Conservation (phyloP, 345 rosid species). For the Eucalyptus globulus region DNA sequence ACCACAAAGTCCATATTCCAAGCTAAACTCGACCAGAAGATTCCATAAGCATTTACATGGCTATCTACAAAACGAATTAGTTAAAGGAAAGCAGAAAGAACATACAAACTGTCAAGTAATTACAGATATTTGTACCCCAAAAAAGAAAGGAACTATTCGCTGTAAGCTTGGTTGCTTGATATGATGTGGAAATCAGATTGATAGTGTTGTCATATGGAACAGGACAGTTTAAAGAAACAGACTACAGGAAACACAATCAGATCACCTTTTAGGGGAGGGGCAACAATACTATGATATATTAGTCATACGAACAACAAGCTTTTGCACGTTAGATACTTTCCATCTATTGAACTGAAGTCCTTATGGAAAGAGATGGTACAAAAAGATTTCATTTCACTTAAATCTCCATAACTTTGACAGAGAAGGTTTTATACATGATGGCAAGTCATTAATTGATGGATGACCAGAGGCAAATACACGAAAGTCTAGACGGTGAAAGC, state of each 20-base stretch:
- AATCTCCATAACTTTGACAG: neutral
- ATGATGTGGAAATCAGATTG: neutral
- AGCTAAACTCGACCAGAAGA: neutral
- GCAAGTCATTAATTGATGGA: neutral
- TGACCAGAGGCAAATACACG: neutral
- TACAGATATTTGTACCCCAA: neutral
- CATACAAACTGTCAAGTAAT: neutral
- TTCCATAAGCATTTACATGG: neutral
- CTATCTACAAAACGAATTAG: neutral
- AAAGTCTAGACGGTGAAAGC: neutral
- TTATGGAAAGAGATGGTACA: neutral
- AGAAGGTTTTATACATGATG: neutral
- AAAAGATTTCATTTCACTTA: neutral
- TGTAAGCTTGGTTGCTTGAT: neutral
- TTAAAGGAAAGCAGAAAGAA: neutral
- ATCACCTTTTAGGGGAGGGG: neutral
- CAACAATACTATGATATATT: neutral
- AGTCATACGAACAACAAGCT: neutral
- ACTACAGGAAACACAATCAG: neutral
- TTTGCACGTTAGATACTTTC: neutral
- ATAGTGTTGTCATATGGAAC: neutral
- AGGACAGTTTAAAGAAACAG: neutral
- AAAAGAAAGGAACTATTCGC: neutral
- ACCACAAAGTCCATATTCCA: neutral
- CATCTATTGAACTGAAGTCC: neutral